Conservation (phyloP, 2,329 filamentous ascomycete genomes). For the Fusarium dlaminii region DNA sequence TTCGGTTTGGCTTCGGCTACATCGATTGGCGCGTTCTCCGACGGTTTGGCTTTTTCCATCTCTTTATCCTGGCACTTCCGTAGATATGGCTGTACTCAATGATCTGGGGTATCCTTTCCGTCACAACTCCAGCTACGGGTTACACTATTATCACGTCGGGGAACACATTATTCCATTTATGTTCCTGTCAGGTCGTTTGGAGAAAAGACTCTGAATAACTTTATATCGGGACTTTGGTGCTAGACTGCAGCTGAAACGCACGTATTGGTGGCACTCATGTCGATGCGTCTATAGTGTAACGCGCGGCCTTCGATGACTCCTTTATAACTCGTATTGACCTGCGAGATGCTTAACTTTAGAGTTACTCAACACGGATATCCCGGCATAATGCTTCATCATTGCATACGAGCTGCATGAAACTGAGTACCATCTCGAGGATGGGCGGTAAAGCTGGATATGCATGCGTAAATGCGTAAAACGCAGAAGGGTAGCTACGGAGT, state of each 20-base stretch:
- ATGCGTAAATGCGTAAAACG: too few species aligned
- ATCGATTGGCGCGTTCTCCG: neutral
- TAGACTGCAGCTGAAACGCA: neutral
- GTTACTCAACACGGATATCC: neutral
- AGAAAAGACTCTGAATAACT: neutral
- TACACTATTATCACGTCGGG: accelerated
- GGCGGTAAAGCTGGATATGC: too few species aligned
- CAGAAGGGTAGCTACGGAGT: too few species aligned
- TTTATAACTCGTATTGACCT: neutral
- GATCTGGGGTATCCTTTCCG: too few species aligned
- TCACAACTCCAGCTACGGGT: too few species aligned
- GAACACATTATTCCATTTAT: neutral
- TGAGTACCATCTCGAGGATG: neutral
- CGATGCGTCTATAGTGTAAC: neutral
- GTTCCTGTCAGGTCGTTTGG: neutral
- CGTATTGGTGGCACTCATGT: neutral
- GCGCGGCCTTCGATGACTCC: too few species aligned
- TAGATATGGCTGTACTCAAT: neutral
- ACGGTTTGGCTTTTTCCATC: neutral
- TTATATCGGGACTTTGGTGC: neutral
- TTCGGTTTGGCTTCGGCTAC: neutral
- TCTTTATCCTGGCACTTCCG: neutral
- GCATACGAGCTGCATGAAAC: neutral
- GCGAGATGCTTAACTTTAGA: neutral
- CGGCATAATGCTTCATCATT: neutral